A percentile compares a stretch with the other conserved stretches of the same genome.
phyloP scores from a whole-genome alignment of 768 basidiomycete species.

The Psilocybe tampanensis region DNA sequence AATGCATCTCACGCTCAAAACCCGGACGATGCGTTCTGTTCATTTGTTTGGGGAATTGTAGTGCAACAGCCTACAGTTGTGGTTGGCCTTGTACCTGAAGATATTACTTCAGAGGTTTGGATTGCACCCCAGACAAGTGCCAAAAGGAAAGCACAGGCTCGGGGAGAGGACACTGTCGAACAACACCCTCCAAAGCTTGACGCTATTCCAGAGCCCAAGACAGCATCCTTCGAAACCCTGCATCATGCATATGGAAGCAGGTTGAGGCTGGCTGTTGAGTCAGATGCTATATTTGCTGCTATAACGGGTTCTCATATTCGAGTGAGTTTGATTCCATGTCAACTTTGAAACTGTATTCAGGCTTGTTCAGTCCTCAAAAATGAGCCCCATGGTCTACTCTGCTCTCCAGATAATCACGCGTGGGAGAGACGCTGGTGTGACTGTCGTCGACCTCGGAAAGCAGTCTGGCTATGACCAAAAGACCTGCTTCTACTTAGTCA shows the following conservation, averaged over 20 bases:
- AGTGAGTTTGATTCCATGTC: conserved; percentile 46
- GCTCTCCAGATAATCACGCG: conserved; percentile 85
- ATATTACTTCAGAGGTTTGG: conserved; percentile 66
- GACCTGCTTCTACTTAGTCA: conserved; percentile 85
- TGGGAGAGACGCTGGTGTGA: conserved; percentile 75
- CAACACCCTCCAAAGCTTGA: conserved; percentile 48
- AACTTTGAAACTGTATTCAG: conserved; percentile 3
- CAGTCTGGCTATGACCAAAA: conserved; percentile 86
- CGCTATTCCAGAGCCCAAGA: conserved; percentile 56
- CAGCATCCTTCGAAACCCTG: conserved; percentile 59
- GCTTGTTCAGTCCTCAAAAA: conserved; percentile 62
- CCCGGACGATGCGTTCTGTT: conserved; percentile 74
- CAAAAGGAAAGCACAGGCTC: conserved; percentile 63
- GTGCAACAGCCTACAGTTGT: conserved; percentile 73
- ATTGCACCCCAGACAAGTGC: conserved; percentile 77
- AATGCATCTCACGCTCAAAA: conserved; percentile 48
- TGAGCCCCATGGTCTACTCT: conserved; percentile 85
- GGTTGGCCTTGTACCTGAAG: conserved; percentile 71
- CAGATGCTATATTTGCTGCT: conserved; percentile 73
- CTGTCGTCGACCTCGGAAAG: conserved; percentile 76
- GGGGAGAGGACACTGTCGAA: conserved; percentile 50
- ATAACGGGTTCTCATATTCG: conserved; percentile 86
- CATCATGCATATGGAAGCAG: conserved; percentile 57
- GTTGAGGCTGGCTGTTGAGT: conserved; percentile 75
- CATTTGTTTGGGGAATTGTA: conserved; percentile 82